These are phyloP conservation scores for Trichoderma gamsii DNA, from an alignment of 495 filamentous ascomycete genomes.

Conservation along the genomic window DNA sequence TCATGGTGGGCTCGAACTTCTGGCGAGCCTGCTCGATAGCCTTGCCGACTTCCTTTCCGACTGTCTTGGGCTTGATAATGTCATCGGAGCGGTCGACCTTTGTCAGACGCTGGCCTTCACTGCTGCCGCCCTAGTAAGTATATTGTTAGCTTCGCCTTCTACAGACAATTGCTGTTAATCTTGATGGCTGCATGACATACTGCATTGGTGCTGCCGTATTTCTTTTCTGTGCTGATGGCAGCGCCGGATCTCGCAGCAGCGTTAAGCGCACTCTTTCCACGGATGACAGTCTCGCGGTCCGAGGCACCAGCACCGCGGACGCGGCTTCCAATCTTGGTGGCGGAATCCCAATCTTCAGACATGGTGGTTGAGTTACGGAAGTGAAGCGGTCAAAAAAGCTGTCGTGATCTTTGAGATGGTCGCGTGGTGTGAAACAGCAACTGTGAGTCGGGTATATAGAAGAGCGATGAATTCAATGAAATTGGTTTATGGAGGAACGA, in stretches of 20 bases:
- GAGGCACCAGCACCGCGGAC: constrained; percentile 54
- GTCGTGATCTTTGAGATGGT: constrained; percentile 13
- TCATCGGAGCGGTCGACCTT: constrained; percentile 98
- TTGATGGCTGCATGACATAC: constrained; percentile 49
- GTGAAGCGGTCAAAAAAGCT: constrained; percentile 11
- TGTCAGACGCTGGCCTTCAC: constrained; percentile 90
- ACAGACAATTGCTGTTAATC: constrained; percentile 18
- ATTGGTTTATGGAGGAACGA: neutral
- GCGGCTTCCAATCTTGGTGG: constrained; percentile 91
- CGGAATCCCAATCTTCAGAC: constrained; percentile 77
- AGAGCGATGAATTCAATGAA: neutral
- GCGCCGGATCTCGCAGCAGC: constrained; percentile 76
- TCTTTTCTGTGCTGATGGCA: constrained; percentile 87
- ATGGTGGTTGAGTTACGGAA: constrained; percentile 27
- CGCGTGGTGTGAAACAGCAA: constrained; percentile 3
- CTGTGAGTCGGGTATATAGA: neutral
- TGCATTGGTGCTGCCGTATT: constrained; percentile 66
- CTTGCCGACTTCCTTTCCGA: constrained; percentile 71
- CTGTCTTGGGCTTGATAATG: constrained; percentile 91
- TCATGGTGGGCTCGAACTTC: constrained; percentile 78
- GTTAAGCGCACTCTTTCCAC: constrained; percentile 82
- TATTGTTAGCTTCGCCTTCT: constrained; percentile 22
- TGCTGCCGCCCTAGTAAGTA: constrained; percentile 41
- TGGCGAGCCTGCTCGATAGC: constrained; percentile 70
- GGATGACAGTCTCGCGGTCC: constrained; percentile 76